phyloP scores from a whole-genome alignment of 2,329 filamentous ascomycete genomes.

The Botrytis paeoniae region DNA sequence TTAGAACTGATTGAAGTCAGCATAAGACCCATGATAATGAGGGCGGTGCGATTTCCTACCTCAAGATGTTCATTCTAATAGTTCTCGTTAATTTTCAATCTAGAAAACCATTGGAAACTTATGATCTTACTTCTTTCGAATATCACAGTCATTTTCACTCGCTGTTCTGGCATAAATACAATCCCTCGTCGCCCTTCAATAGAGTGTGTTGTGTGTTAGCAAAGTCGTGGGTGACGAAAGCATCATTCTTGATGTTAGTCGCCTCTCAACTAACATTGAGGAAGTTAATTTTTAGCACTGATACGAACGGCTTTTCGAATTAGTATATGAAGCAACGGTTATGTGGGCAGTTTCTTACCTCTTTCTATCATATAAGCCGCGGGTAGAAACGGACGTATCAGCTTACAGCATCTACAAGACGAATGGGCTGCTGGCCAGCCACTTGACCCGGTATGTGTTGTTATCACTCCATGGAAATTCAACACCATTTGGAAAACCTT shows the following conservation, averaged over 20 bases:
- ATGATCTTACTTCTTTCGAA: constrained; percentile 18
- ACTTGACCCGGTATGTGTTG: constrained; percentile 33
- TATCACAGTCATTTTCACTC: constrained; percentile 37
- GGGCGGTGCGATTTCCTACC: not conserved
- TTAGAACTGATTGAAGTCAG: not conserved
- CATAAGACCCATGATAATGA: not conserved
- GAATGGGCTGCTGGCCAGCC: constrained; percentile 37
- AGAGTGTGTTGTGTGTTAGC: constrained; percentile 28
- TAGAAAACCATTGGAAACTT: fast-evolving
- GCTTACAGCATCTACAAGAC: constrained; percentile 25
- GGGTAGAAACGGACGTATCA: constrained; percentile 34
- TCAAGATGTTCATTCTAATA: fast-evolving
- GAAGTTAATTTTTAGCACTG: constrained; percentile 34
- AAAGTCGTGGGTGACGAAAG: constrained; percentile 35
- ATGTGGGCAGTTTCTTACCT: constrained; percentile 20
- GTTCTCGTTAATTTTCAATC: not conserved
- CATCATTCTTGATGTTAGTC: constrained; percentile 31
- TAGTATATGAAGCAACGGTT: not conserved
- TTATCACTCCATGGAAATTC: constrained; percentile 28
- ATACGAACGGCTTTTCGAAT: constrained; percentile 27
- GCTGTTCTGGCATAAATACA: constrained; percentile 37
- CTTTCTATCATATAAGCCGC: constrained; percentile 35
- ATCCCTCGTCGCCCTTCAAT: constrained; percentile 29
- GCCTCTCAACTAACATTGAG: constrained; percentile 24
- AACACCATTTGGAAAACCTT: constrained; percentile 30